Conservation (phyloP, 2,329 filamentous ascomycete genomes). For the Fusarium domesticum region DNA sequence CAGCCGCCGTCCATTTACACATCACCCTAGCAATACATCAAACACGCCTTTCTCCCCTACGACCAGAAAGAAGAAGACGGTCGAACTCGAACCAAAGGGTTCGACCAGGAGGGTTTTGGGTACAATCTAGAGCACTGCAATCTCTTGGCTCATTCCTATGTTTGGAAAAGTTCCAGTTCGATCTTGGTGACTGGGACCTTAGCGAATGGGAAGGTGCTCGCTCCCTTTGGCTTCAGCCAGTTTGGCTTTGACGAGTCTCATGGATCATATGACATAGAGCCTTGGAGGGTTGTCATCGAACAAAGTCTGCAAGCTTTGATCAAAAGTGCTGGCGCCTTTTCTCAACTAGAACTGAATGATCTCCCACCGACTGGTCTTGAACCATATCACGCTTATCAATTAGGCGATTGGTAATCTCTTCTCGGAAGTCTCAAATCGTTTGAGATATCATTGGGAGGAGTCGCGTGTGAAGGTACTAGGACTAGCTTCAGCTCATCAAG, state of each 20-base stretch:
- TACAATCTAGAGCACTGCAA: constrained; percentile 43
- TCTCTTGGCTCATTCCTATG: not conserved
- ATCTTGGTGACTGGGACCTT: not conserved
- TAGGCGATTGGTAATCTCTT: not conserved
- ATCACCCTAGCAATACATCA: constrained; percentile 56
- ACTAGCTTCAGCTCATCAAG: not conserved
- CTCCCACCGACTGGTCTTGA: not conserved
- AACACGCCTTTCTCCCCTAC: constrained; percentile 53
- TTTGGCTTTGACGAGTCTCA: not conserved
- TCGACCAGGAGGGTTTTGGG: constrained; percentile 48
- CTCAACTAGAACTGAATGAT: not conserved
- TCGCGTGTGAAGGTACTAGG: not conserved
- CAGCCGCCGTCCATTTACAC: constrained; percentile 48
- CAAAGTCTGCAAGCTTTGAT: not conserved
- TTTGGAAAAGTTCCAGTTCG: not conserved
- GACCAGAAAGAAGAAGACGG: constrained; percentile 36
- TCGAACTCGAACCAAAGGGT: constrained; percentile 54
- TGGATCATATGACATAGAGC: not conserved
- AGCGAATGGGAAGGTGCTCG: not conserved
- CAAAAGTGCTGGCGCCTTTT: not conserved
- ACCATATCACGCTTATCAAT: not conserved
- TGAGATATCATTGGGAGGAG: not conserved
- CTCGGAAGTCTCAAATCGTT: not conserved
- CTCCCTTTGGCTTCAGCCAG: not conserved
- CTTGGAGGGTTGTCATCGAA: not conserved